Conservation (phyloP, 495 filamentous ascomycete genomes). For the Penicillium cinerascens region DNA sequence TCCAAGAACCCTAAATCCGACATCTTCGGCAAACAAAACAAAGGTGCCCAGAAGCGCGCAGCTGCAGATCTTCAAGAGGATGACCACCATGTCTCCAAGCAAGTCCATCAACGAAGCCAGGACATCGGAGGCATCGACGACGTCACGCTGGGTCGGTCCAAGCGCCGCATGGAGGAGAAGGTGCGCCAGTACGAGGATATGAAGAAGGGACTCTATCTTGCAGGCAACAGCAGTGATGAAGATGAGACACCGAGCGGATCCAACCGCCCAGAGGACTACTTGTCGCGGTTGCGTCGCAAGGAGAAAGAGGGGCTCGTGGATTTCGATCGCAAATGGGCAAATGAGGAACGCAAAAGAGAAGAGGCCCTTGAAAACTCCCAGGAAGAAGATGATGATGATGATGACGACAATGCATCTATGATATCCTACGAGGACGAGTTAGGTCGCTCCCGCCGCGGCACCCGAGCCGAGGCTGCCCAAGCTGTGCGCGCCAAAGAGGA, state of each 20-base stretch:
- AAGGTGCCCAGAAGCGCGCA: slow-evolving; percentile 63
- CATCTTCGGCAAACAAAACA: slow-evolving; percentile 70
- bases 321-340: slow-evolving; percentile 93
- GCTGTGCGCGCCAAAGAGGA: slow-evolving; percentile 50
- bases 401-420: slow-evolving; percentile 53
- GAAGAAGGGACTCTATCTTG: slow-evolving; percentile 64
- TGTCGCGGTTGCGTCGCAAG: slow-evolving; percentile 32
- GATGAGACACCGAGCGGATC: slow-evolving; percentile 37
- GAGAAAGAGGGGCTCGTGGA: slow-evolving; percentile 67
- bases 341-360: slow-evolving; percentile 45
- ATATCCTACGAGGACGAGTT: slow-evolving; percentile 89
- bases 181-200: slow-evolving; percentile 77
- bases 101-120: slow-evolving; percentile 35
- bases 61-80: slow-evolving; percentile 46
- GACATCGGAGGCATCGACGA: slow-evolving; percentile 43
- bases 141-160: slow-evolving; percentile 55
- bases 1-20: slow-evolving; percentile 61
- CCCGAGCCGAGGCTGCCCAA: slow-evolving; percentile 56
- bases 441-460: slow-evolving; percentile 69
- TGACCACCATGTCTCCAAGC: slow-evolving; percentile 31
- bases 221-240: slow-evolving; percentile 36
- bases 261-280: slow-evolving; percentile 21
- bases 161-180: slow-evolving; percentile 82
- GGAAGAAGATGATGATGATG: slow-evolving; percentile 40
- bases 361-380: slow-evolving; percentile 33